Base-by-base conservation (phyloP, 2,329 filamentous ascomycete genomes). In the Penicillium nordicum region DNA sequence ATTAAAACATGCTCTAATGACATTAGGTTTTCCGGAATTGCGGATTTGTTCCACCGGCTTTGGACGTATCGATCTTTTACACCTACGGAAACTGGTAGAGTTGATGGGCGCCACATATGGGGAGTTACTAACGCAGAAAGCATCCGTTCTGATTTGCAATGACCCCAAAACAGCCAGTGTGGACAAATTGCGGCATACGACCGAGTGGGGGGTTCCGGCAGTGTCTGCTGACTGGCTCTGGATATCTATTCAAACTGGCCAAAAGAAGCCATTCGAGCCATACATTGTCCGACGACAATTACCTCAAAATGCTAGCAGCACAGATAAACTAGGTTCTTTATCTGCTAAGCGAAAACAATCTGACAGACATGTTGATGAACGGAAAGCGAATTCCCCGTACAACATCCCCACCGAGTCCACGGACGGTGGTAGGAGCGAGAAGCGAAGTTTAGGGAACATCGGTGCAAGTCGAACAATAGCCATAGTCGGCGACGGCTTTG, bases 191-290 rank as follows among this genome's bases (percentile, higher is more conserved):
- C 84, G 88, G 43, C 87, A 90, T 68, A 92, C 92, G 0, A 72
- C 85, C 9, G 82, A 87, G 64, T 90, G 89, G 80, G 82, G 82
- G 5, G 88, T 97, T 11, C 90, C 92, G 2, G 85, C 93, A n/a
- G 89, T 97, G 11, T 83, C 83, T 8, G 84, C 85, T 18, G 84
- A 88, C 23, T 99, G 94, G 94, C 79, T 99, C 3, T 94, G 89
- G 87, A 82, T 87, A 50, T 94, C 89, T 62, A 85, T 97, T 49
- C 79, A 80, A 51, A 71, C 68, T 44, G 66, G 83, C 30, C 71
- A 77, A 52, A 78, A 75, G 64, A 76, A 82, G 54, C 67, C 79
- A 11, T 81, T 80, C 48, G 72, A 76, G 23, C 71, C 76, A 30
- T 84, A 82, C 66, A 61, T 72, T 21, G 70, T 76, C 48, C 67